phyloP scores from a whole-genome alignment of 768 basidiomycete species.

The Cystofilobasidium macerans region DNA sequence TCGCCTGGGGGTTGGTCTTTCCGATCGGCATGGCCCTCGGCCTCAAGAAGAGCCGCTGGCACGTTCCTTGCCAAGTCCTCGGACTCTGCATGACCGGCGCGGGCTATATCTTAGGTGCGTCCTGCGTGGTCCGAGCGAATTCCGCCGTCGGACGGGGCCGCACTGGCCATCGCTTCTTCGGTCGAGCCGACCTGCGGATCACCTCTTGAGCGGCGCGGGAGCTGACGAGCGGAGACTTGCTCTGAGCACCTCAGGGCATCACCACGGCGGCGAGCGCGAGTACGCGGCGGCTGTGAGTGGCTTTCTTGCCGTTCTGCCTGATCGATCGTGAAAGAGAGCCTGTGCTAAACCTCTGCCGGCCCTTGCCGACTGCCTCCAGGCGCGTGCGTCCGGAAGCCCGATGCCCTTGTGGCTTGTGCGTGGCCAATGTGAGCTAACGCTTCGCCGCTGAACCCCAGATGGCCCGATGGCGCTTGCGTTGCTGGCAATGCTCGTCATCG shows the following conservation, averaged over 20 bases:
- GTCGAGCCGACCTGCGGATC: background rate
- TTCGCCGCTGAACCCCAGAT: too few relatives aligned
- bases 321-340: too few relatives aligned
- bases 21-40: slow-evolving; percentile 24
- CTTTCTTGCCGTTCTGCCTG: background rate
- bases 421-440: too few relatives aligned
- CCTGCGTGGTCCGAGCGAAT: background rate
- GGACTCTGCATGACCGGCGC: background rate
- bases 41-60: slow-evolving; percentile 23
- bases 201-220: too few relatives aligned
- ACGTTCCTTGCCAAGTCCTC: slow-evolving; percentile 16
- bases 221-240: background rate
- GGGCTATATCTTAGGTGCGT: slow-evolving; percentile 19
- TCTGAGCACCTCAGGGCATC: slow-evolving; percentile 47
- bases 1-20: slow-evolving; percentile 18
- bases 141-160: too few relatives aligned
- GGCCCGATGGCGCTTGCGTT: background rate
- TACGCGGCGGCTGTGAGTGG: slow-evolving; percentile 54
- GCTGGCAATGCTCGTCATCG: background rate
- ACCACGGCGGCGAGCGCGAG: slow-evolving; percentile 60
- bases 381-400: background rate
- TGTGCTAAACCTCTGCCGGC: too few relatives aligned
- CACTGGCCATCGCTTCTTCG: too few relatives aligned
- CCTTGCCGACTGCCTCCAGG: too few relatives aligned
- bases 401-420: too few relatives aligned